phyloP scores from a whole-genome alignment of 1,284 basidiomycete species.

The Ustilago lituana region DNA sequence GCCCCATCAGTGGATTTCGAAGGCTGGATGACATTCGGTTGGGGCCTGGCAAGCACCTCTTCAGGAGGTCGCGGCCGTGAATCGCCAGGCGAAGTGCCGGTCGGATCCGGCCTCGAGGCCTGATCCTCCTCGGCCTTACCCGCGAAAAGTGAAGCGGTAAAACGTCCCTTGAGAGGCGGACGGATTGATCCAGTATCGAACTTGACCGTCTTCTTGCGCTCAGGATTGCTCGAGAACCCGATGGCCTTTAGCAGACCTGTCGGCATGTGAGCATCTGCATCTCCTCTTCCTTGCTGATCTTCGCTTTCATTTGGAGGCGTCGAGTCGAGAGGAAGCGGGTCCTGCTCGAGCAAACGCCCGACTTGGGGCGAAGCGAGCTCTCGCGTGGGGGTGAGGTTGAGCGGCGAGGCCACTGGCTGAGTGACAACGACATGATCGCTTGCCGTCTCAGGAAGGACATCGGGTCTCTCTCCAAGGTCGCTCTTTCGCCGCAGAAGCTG shows the following conservation, averaged over 20 bases:
- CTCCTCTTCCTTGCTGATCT: neutral
- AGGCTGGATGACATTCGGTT: constrained; percentile 18
- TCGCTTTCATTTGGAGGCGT: constrained; percentile 13
- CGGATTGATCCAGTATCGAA: constrained; percentile 34
- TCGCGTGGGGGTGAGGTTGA: constrained; percentile 13
- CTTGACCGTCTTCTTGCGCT: constrained; percentile 47
- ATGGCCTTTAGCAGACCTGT: constrained; percentile 18
- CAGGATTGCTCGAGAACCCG: constrained; percentile 5
- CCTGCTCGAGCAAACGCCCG: constrained; percentile 25
- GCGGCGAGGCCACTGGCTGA: constrained; percentile 23
- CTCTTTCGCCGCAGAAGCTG: constrained; percentile 53
- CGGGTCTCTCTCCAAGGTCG: constrained; percentile 24
- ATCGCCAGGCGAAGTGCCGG: constrained; percentile 35
- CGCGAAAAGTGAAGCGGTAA: constrained; percentile 45
- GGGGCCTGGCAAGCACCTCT: constrained; percentile 55
- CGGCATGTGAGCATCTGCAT: neutral
- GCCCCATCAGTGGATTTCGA: neutral
- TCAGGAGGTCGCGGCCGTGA: constrained; percentile 47
- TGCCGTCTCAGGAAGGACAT: constrained; percentile 30
- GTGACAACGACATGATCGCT: constrained; percentile 50
- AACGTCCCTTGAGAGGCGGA: constrained; percentile 20
- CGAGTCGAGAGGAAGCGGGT: constrained; percentile 28
- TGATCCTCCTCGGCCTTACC: constrained; percentile 13
- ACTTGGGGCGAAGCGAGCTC: constrained; percentile 7
- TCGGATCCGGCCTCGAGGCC: neutral